phyloP scores from a whole-genome alignment of 2,329 filamentous ascomycete genomes.

The Alternaria ethzedia region DNA sequence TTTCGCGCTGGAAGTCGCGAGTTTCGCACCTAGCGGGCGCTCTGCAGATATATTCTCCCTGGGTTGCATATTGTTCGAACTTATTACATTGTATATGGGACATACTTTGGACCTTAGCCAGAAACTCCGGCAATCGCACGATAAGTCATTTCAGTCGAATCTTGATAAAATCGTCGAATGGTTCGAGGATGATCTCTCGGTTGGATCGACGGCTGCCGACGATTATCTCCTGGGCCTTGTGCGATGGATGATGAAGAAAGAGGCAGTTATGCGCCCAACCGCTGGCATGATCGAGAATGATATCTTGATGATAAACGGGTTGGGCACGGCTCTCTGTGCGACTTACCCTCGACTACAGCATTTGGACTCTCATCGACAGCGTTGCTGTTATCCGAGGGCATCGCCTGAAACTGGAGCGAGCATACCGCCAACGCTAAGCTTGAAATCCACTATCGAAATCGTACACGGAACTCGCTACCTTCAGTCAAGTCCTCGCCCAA shows the following conservation, averaged over 20 bases:
- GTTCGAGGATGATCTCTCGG: background rate
- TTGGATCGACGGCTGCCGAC: background rate
- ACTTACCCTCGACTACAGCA: too few relatives aligned
- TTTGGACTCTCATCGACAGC: too few relatives aligned
- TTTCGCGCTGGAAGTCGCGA: background rate
- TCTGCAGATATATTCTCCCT: background rate
- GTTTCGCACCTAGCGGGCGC: accelerated
- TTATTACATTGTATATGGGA: accelerated
- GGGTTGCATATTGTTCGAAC: background rate
- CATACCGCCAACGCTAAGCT: too few relatives aligned
- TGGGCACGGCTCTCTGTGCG: background rate
- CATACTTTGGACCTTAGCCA: accelerated
- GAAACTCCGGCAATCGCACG: accelerated
- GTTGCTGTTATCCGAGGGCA: too few relatives aligned
- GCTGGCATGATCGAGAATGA: accelerated
- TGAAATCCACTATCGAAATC: too few relatives aligned
- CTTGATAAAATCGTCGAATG: background rate
- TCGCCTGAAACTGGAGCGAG: too few relatives aligned
- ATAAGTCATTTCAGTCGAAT: background rate
- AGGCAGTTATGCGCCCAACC: background rate
- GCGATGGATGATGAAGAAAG: background rate
- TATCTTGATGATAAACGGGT: accelerated
- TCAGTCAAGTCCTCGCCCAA: too few relatives aligned
- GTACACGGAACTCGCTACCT: too few relatives aligned
- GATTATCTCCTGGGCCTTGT: background rate